Conservation (phyloP, 2,329 filamentous ascomycete genomes). For the Aspergillus niger region DNA sequence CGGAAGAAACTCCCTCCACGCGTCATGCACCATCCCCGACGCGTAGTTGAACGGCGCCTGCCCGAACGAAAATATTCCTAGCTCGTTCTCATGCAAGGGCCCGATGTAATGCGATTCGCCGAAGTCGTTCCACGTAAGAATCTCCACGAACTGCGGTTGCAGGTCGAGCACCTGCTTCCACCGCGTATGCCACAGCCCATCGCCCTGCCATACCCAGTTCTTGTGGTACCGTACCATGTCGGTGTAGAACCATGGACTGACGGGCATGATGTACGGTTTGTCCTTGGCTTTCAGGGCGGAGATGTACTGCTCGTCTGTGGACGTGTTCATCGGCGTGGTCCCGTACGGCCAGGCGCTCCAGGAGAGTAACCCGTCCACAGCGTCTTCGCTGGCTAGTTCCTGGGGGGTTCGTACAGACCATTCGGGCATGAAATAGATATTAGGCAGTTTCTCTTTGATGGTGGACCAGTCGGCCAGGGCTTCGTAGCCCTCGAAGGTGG, state of each 20-base stretch:
- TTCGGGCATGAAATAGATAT: constrained; percentile 51
- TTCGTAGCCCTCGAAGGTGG: constrained; percentile 50
- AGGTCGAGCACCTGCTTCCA: constrained; percentile 58
- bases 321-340: constrained; percentile 39
- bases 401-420: constrained; percentile 43
- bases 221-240: constrained; percentile 59
- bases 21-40: constrained; percentile 32
- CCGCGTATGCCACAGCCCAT: constrained; percentile 61
- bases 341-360: constrained; percentile 49
- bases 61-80: constrained; percentile 36
- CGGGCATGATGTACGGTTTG: constrained; percentile 56
- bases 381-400: constrained; percentile 24
- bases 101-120: constrained; percentile 64
- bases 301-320: constrained; percentile 46
- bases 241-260: constrained; percentile 61
- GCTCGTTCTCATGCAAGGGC: constrained; percentile 48
- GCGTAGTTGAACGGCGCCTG: constrained; percentile 45
- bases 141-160: constrained; percentile 56
- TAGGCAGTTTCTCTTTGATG: constrained; percentile 43
- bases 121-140: constrained; percentile 64
- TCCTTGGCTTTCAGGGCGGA: constrained; percentile 23
- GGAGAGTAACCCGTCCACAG: constrained; percentile 43
- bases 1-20: constrained; percentile 36
- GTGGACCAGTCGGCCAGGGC: constrained; percentile 47
- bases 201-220: constrained; percentile 65